These are phyloP conservation scores for Circinella minor DNA, from an alignment of 371 early-diverging fungal species.

Conservation along the genomic window DNA sequence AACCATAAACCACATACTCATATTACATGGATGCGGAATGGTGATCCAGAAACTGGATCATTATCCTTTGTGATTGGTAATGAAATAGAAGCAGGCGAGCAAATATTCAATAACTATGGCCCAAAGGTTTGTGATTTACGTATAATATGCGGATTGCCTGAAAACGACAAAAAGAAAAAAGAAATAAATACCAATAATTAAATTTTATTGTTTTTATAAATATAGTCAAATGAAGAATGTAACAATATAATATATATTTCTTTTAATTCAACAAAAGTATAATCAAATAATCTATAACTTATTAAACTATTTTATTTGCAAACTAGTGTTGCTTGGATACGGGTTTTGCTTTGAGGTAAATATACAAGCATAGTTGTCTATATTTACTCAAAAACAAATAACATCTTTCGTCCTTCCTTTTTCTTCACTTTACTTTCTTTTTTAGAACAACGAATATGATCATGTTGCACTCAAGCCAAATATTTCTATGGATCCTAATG, in stretches of 20 bases:
- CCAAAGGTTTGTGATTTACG: constrained; percentile 50
- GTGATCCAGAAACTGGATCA: constrained; percentile 30
- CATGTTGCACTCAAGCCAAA: constrained; percentile 58
- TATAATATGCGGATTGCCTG: background rate
- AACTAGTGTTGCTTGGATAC: constrained; percentile 57
- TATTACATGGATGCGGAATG: constrained; percentile 54
- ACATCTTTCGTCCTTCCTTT: background rate
- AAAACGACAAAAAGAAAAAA: too few species aligned
- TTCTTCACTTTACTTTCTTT: background rate
- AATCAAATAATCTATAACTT: background rate
- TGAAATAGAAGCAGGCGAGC: constrained; percentile 38
- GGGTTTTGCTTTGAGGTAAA: constrained; percentile 65
- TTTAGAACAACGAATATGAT: constrained; percentile 54
- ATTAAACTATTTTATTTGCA: background rate
- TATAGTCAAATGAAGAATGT: constrained; percentile 72
- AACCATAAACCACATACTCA: constrained; percentile 60
- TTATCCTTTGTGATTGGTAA: constrained; percentile 46
- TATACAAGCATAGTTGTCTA: background rate
- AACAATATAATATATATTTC: constrained; percentile 9
- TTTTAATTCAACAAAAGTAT: too few species aligned
- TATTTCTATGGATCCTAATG: constrained; percentile 62
- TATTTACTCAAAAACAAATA: too few species aligned
- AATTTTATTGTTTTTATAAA: background rate
- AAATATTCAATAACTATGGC: constrained; percentile 72
- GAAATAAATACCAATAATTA: too few species aligned